Base-by-base conservation (phyloP, 208 protist species). In the Zelonia costaricensis region DNA sequence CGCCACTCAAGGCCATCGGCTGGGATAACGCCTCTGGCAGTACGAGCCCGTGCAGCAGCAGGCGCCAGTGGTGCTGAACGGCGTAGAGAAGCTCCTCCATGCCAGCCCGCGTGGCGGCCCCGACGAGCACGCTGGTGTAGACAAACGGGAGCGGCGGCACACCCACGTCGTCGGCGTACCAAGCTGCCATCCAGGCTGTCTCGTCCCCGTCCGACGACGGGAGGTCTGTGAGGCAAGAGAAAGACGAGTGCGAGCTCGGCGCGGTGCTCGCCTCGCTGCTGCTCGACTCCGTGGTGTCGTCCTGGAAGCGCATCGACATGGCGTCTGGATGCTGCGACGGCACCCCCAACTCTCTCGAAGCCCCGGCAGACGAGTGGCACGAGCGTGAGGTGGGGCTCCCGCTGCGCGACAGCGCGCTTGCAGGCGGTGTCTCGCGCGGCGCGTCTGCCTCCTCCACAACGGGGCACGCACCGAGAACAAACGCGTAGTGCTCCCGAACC, bases 31-130 rank as follows among this genome's bases (percentile, higher is more conserved):
- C 31, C 30, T 20, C 33, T 12, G 71, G 71, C 1, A 77, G 59
- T 44, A 72, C 52, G n/a, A 72, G 53, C n/a, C 33, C 58, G 33
- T 77, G 71, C 18, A 72, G 43, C 27, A 78, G 23, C 0, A 49
- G 53, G 4, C 66, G 51, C 52, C 65, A 63, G 44, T 46, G 46
- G 48, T 54, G 39, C 47, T 47, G 47, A 20, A 69, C 40, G 15
- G 25, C n/a, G 27, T 71, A 74, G 6, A 48, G 4, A 30, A 65
- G 36, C 43, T 64, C 53, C 1, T 55, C 49, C 52, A 74, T 69
- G 4, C 23, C 35, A 7, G 45, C 51, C 1, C 47, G 54, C 12
- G 65, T 74, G n/a, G 55, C 40, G 4, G 64, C 69, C 8, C 76
- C 63, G 15, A 82, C 39, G 40, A 76, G 33, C 23, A 82, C 49